Base-by-base conservation (phyloP, 2,329 filamentous ascomycete genomes). In the Ophiocordyceps unilateralis region DNA sequence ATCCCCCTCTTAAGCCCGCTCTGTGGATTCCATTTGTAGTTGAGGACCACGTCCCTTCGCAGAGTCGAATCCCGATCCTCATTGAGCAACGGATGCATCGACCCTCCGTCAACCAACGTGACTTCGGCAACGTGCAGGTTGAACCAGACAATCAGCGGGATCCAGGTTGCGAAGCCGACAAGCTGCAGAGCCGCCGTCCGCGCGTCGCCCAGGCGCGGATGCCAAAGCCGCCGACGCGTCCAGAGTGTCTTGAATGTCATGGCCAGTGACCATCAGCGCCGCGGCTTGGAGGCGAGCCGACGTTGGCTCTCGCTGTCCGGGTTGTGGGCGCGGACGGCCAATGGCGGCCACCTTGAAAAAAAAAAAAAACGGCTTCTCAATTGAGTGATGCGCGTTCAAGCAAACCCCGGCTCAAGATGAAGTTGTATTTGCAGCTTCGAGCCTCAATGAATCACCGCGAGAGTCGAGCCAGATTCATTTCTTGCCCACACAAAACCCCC, bases 51-150 rank as follows among this genome's bases (percentile, higher is more conserved):
- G 48, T 82, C 77, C 41, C 67, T 58, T 32, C 59, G 56, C 48
- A 64, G 64, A 45, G 66, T 76, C 52, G 69, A 67, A 54, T 79
- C 67, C 52, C 68, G 78, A 42, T 78, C 72, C 45, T 76, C 67
- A 53, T 88, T 88, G 43, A 89, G 64, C 47, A 78, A 81, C 1
- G 84, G 84, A 44, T 81, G 81, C 84, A 91, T 91, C 19, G 81
- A 86, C 19, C 67, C 58, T 2, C 78, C 78, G 30, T 66, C 66
- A 46, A 83, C 72, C 45, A 64, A 61, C 4, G 69, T 70, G 39
- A 78, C 47, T 49, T 78, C 72, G 20, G 69, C 73, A 32, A 82
- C 68, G 51, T 77, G 67, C 28, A 70, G 63, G 51, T 79, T 74
- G 62, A 81, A 69, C 57, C 72, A 74, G 45, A 78, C 68, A 41